phyloP scores from a whole-genome alignment of 352 stramenopile species.

The Globisporangium uncinulatum region DNA sequence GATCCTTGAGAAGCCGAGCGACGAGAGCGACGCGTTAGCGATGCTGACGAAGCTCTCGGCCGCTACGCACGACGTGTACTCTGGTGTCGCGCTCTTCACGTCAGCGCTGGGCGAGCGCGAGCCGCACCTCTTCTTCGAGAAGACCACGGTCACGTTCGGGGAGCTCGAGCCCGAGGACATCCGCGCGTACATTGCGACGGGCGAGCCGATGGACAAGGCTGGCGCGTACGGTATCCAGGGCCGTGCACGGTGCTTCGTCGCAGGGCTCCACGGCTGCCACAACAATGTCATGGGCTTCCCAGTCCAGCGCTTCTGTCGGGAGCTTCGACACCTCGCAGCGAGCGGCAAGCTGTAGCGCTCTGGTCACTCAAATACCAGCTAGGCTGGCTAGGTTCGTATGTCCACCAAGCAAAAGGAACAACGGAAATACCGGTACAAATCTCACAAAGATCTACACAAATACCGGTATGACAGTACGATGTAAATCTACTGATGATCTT shows the following conservation, averaged over 20 bases:
- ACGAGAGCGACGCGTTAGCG: conserved; percentile 70
- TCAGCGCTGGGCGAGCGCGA: conserved; percentile 26
- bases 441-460: background rate
- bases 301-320: conserved; percentile 69
- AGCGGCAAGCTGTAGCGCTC: conserved; percentile 30
- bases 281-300: conserved; percentile 92
- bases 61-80: conserved; percentile 81
- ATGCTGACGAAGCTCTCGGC: conserved; percentile 77
- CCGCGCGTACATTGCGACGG: conserved; percentile 78
- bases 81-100: conserved; percentile 77
- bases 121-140: conserved; percentile 70
- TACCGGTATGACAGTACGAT: background rate
- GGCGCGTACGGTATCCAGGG: conserved; percentile 90
- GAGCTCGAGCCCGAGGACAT: conserved; percentile 55
- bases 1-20: conserved; percentile 88
- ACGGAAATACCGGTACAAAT: background rate
- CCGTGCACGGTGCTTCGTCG: conserved; percentile 74
- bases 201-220: conserved; percentile 91
- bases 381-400: too few species aligned
- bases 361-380: background rate
- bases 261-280: conserved; percentile 77
- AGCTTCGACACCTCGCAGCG: conserved; percentile 40
- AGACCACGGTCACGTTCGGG: conserved; percentile 55
- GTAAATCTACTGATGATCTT: too few species aligned
- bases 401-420: background rate